Percentiles rank a stretch among this genome's conserved stretches.
Evolutionary conservation across 179 eudicot genomes (phyloP).

Genomic region (Corrigiola litoralis): DNA sequence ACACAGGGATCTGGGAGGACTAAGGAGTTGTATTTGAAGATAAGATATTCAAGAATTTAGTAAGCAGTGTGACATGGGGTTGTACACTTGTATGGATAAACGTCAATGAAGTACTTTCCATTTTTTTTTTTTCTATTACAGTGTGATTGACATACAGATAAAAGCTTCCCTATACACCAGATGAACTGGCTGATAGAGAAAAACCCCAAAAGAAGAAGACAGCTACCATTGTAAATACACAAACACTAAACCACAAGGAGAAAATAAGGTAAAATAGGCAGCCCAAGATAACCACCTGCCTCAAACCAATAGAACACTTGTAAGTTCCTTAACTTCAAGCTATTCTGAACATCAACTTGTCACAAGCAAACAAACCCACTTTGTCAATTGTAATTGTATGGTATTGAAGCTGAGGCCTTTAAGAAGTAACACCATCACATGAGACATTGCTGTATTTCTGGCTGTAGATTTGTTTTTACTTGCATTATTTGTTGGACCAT

Average conservation of each 20-base stretch:
- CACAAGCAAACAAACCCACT: slow-evolving; percentile 21
- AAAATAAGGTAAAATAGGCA: neutral
- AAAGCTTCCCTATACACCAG: slow-evolving; percentile 1
- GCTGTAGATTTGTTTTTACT: slow-evolving; percentile 25
- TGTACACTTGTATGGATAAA: neutral
- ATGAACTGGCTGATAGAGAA: neutral
- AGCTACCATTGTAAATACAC: neutral
- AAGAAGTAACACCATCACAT: slow-evolving; percentile 7
- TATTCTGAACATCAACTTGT: slow-evolving; percentile 12
- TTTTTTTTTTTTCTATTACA: neutral
- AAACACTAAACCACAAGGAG: neutral
- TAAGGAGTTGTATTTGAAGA: too few species aligned
- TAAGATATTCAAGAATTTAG: too few species aligned
- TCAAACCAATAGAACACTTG: neutral
- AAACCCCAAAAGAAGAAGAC: neutral
- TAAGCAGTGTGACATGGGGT: neutral
- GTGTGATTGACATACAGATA: slow-evolving; percentile 10
- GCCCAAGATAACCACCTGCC: neutral
- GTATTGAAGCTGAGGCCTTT: slow-evolving; percentile 2
- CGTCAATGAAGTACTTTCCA: neutral
- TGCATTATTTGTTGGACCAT: slow-evolving; percentile 16
- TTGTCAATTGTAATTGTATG: neutral
- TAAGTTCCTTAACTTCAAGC: neutral
- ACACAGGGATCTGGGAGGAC: too few species aligned
- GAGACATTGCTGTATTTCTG: slow-evolving; percentile 6